Conservation (phyloP, 2,329 filamentous ascomycete species). For the Fusarium sp. region DNA sequence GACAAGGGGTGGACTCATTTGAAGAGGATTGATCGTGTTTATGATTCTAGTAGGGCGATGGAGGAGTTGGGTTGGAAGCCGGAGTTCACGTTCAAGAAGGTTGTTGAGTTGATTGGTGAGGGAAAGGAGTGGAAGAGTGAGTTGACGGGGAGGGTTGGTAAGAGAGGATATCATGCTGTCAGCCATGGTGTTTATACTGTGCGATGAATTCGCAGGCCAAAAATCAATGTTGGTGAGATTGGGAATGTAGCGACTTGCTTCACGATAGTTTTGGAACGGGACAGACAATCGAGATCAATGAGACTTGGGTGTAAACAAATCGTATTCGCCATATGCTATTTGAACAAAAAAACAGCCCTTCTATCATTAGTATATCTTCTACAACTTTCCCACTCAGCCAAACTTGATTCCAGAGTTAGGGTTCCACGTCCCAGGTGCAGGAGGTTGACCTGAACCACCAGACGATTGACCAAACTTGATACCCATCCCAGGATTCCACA, state of each 20-base stretch:
- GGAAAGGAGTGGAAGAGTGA: slow-evolving; percentile 57
- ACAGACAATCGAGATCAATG: neutral
- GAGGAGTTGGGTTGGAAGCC: slow-evolving; percentile 59
- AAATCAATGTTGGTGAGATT: neutral
- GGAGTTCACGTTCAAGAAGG: slow-evolving; percentile 55
- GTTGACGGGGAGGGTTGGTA: slow-evolving; percentile 55
- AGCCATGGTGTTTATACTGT: slow-evolving; percentile 59
- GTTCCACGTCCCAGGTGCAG: slow-evolving; percentile 66
- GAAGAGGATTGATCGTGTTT: slow-evolving; percentile 58
- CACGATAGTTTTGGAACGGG: neutral
- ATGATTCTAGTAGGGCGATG: slow-evolving; percentile 58
- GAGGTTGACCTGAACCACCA: slow-evolving; percentile 44
- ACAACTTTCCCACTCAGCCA: slow-evolving; percentile 49
- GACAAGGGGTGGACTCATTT: slow-evolving; percentile 54
- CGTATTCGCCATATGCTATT: slow-evolving; percentile 17
- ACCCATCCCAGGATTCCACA: slow-evolving; percentile 83
- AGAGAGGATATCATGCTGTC: slow-evolving; percentile 59
- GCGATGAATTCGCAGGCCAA: slow-evolving; percentile 31
- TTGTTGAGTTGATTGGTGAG: slow-evolving; percentile 50
- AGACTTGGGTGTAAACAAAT: neutral
- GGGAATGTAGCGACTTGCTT: neutral
- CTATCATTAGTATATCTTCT: slow-evolving; percentile 11
- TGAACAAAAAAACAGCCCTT: neutral
- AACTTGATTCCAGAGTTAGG: slow-evolving; percentile 70
- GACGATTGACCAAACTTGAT: slow-evolving; percentile 76